Evolutionary conservation across 768 basidiomycete species (phyloP), one percentile per base, ranked within the genome.

Genomic region (Leccinum broughii): DNA sequence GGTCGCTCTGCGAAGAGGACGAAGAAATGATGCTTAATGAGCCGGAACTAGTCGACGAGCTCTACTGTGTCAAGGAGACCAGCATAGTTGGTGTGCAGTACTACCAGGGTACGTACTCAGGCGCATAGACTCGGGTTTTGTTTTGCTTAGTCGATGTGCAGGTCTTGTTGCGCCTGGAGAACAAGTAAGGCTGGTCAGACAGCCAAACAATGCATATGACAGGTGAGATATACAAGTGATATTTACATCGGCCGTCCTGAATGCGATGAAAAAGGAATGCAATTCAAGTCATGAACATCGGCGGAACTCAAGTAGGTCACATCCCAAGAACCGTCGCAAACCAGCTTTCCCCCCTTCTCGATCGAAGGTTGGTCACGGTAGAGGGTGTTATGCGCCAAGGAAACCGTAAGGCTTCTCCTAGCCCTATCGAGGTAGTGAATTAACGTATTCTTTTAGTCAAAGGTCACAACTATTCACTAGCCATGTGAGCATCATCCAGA

Each of bases 31-130:
- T 71, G 49, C 60, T 66, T 4, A 58, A 63, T 0, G 83, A 81
- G 55, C 77, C 83, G 46, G 87, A 89, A 39, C 60, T 63, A 6
- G 70, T 61, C 17, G 91, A 93, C 60, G 92, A 94, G 71, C 71
- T 92, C 22, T 92, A 89, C 68, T 82, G 85, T 48, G 78, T 75
- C 14, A 54, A 86, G 67, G 71, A 72, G 3, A 82, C 88, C 0
- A 86, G 82, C 51, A 83, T 93, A 10, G 93, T 95, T 0, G 93
- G 93, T 0, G 77, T 95, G 14, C 91, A 92, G 68, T 93, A 95
- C 67, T 95, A 95, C 68, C 78, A 78, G 69, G 89, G 89, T 84
- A 35, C 1, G 72, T 64, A 10, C 4, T 20, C 49, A 34, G 17
- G 35, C 2, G 53, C 55, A 32, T 62, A 9, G 3, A 34, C 11